These are phyloP conservation scores for Cutaneotrichosporon sp. DNA, from an alignment of 1,284 basidiomycete species.

Conservation along the genomic window DNA sequence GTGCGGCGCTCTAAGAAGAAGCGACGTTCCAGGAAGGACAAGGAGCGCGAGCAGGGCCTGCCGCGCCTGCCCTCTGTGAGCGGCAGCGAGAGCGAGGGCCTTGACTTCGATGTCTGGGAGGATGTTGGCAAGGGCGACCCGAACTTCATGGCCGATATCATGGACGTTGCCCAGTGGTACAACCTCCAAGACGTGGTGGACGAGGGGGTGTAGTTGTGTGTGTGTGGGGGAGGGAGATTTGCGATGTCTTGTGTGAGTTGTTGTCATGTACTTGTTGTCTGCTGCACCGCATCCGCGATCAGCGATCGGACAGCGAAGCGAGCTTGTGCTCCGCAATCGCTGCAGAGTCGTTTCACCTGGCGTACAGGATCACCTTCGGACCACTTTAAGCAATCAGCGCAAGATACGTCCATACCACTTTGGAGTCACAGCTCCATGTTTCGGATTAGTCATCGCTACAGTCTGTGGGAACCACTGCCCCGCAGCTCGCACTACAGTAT, in stretches of 20 bases:
- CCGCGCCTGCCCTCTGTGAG: neutral
- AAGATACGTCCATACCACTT: neutral
- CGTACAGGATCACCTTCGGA: neutral
- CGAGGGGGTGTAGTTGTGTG: constrained; percentile 4
- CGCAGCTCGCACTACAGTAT: neutral
- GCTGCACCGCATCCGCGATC: neutral
- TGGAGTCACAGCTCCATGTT: neutral
- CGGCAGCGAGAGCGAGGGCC: neutral
- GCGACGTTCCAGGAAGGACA: neutral
- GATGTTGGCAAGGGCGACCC: neutral
- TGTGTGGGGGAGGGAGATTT: neutral
- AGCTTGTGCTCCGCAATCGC: neutral
- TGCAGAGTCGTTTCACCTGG: neutral
- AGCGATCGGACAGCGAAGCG: neutral
- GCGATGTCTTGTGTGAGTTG: neutral
- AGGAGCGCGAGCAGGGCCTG: neutral
- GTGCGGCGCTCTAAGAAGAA: neutral
- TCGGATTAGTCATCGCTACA: neutral
- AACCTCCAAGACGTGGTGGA: neutral
- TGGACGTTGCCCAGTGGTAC: constrained; percentile 3
- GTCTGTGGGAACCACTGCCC: neutral
- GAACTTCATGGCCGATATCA: neutral
- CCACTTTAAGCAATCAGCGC: neutral
- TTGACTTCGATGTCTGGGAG: neutral
- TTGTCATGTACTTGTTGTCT: constrained; percentile 3